A percentile compares a stretch with the other conserved stretches of the same genome.
Conservation (phyloP, 331 rosid species). For the Spiraea crenata region DNA sequence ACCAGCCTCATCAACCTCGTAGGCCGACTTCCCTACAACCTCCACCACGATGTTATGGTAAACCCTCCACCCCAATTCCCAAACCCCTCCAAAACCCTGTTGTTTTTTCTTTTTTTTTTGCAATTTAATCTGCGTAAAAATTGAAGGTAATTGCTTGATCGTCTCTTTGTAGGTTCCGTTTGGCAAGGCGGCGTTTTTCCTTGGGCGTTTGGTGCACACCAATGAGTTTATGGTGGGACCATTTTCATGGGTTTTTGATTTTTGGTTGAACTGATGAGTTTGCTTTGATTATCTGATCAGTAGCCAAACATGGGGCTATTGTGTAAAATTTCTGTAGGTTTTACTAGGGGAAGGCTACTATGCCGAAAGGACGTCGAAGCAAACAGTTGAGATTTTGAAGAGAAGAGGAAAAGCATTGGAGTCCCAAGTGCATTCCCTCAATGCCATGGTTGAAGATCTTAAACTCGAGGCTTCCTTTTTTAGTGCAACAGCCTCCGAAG, state of each 20-base stretch:
- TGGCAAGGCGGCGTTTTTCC: constrained; percentile 94
- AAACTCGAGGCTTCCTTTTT: constrained; percentile 64
- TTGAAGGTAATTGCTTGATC: background rate
- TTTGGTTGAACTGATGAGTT: background rate
- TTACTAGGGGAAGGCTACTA: constrained; percentile 86
- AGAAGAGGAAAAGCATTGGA: constrained; percentile 70
- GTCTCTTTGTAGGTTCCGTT: constrained; percentile 65
- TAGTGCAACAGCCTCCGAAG: constrained; percentile 55
- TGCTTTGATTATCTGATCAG: background rate
- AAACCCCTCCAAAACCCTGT: background rate
- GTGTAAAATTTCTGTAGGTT: constrained; percentile 46
- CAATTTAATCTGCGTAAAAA: background rate
- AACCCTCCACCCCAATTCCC: background rate
- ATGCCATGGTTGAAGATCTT: constrained; percentile 62
- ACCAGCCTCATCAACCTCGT: constrained; percentile 63
- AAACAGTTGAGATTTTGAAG: constrained; percentile 68
- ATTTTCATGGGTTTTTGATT: background rate
- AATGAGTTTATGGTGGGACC: constrained; percentile 68
- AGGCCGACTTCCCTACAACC: constrained; percentile 68
- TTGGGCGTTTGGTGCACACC: constrained; percentile 86
- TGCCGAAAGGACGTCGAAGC: constrained; percentile 75
- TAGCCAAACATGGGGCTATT: background rate
- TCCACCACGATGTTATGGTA: constrained; percentile 81
- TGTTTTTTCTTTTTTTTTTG: too few species aligned
- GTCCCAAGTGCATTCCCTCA: constrained; percentile 62